phyloP scores from a whole-genome alignment of 805 yeast genomes.

The Yarrowia sp. region DNA sequence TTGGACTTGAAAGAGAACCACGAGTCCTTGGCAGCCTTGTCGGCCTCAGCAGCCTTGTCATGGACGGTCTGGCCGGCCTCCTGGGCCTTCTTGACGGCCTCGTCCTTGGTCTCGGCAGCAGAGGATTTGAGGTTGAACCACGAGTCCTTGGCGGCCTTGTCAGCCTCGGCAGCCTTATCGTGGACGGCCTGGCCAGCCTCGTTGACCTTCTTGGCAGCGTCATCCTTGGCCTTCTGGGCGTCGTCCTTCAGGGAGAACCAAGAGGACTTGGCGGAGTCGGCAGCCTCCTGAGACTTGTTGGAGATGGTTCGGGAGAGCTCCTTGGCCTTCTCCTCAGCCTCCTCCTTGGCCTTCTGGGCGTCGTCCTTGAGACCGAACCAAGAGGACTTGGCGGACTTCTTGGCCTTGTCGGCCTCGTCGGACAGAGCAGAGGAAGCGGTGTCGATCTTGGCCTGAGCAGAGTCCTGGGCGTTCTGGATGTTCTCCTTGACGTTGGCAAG shows the following conservation, averaged over 20 bases:
- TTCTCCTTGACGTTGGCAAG: conserved; percentile 19
- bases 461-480: conserved; percentile 6
- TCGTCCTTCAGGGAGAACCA: not conserved
- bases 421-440: not conserved
- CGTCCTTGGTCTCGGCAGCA: not conserved
- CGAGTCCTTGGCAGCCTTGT: not conserved
- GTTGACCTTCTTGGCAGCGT: conserved; percentile 5
- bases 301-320: not conserved
- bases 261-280: not conserved
- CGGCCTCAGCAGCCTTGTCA: not conserved
- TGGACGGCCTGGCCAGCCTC: not conserved
- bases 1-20: not conserved
- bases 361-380: not conserved
- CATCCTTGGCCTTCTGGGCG: not conserved
- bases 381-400: not conserved
- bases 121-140: not conserved
- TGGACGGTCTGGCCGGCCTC: not conserved
- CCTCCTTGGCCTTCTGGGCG: not conserved
- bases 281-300: not conserved
- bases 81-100: not conserved
- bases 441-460: conserved; percentile 22
- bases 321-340: not conserved
- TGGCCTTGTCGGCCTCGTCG: not conserved
- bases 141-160: not conserved
- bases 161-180: not conserved